Evolutionary conservation across 331 rosid genomes (phyloP), one percentile per base, ranked within the genome.

Genomic region (Pyrus hybrid): DNA sequence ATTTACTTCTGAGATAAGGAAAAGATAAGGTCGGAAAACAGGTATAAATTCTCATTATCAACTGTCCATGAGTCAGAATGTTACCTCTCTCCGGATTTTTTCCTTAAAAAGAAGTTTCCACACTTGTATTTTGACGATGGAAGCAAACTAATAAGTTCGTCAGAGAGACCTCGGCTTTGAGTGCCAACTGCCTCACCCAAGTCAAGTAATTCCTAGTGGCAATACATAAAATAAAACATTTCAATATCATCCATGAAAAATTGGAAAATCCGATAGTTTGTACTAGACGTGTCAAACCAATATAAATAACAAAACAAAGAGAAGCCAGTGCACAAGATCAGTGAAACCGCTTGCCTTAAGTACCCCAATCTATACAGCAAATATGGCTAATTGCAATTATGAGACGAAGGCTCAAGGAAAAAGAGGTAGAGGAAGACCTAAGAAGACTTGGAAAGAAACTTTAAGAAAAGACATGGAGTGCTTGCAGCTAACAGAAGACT

Each of bases 121-220:
- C 87, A 87, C 77, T 86, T 91, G 87, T 82, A 91, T 77, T 89
- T 88, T 0, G 96, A 84, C 49, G 88, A 90, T 17, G 97, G 98
- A 85, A 93, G 96, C 74, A 70, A 80, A 80, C 85, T 88, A 71
- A 93, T 93, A 30, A 87, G 96, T 67, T 93, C 96, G 45, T 85
- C 84, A 5, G 95, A 84, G 69, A 93, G 97, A 70, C 98, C 96
- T 56, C 96, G 88, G 81, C 87, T 88, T 85, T 93, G 86, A 61
- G 91, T 87, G 83, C 96, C 98, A 78, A 93, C 94, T 25, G 95
- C 86, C 74, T 93, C 98, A 47, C 97, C 96, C 76, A 93, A 82
- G 81, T 91, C 95, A 69, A 93, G 87, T 51, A 91, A 82, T 79
- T 91, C 97, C 98, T 93, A 11, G 47, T 0, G 85, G 32, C 54